These are phyloP conservation scores for Annulohypoxylon maeteangense DNA, from an alignment of 495 filamentous ascomycete species.

Conservation along the genomic window DNA sequence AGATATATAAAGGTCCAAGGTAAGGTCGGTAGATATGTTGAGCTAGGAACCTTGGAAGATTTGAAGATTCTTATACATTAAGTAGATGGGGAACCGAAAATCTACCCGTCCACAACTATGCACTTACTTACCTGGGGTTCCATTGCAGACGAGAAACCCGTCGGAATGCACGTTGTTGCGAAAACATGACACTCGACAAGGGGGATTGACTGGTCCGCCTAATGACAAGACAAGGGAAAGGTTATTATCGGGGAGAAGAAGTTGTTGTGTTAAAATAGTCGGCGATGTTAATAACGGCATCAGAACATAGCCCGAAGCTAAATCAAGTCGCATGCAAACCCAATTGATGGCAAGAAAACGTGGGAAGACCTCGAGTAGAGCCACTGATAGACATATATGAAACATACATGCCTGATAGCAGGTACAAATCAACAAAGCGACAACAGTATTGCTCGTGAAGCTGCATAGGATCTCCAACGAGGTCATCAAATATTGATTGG, in stretches of 20 bases:
- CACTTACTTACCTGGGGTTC: conserved; percentile 30
- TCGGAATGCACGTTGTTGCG: conserved; percentile 37
- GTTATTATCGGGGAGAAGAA: conserved; percentile 38
- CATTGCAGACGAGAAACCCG: conserved; percentile 36
- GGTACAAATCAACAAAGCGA: not conserved
- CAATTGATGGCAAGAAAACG: conserved; percentile 16
- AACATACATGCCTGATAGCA: conserved; percentile 31
- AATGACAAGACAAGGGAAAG: conserved; percentile 32
- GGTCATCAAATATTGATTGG: conserved; percentile 2
- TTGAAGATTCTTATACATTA: conserved; percentile 17
- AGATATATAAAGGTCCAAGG: conserved; percentile 1
- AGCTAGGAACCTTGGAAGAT: not conserved
- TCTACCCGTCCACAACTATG: conserved; percentile 13
- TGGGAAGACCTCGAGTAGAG: conserved; percentile 23
- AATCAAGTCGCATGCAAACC: conserved; percentile 34
- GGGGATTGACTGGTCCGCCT: conserved; percentile 36
- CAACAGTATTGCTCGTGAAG: not conserved
- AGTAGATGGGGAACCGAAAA: conserved; percentile 6
- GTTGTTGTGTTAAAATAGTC: conserved; percentile 9
- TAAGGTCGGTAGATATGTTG: conserved; percentile 20
- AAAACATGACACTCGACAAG: conserved; percentile 39
- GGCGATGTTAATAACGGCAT: conserved; percentile 35
- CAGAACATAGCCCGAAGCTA: conserved; percentile 40
- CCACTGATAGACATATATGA: conserved; percentile 23
- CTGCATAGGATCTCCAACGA: conserved; percentile 6